A percentile compares a stretch with the other conserved stretches of the same genome.
Evolutionary conservation across 2,329 filamentous ascomycete genomes (phyloP).

Genomic region (Stagonosporopsis tanaceti): DNA sequence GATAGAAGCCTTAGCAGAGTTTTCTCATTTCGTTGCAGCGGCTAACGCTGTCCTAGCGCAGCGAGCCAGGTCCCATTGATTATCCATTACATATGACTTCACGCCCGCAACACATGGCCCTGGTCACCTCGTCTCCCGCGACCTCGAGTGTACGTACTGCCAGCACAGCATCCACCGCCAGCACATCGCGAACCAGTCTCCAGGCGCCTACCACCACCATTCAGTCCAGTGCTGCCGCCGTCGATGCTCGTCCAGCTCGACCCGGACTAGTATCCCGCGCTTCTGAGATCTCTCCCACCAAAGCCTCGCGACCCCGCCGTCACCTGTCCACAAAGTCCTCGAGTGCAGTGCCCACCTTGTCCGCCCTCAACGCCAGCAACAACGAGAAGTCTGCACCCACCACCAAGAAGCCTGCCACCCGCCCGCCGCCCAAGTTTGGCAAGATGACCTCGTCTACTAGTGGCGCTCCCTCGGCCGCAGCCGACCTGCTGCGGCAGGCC

Average conservation of each 20-base stretch:
- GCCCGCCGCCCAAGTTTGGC: conserved; percentile 34
- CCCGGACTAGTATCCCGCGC: conserved; percentile 45
- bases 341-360: conserved; percentile 56
- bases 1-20: conserved; percentile 45
- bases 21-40: conserved; percentile 43
- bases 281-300: conserved; percentile 40
- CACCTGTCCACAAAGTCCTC: conserved; percentile 49
- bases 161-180: conserved; percentile 23
- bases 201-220: conserved; percentile 28
- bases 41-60: conserved; percentile 41
- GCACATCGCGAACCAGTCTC: conserved; percentile 26
- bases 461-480: conserved; percentile 60
- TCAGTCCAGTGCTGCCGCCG: conserved; percentile 30
- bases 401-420: conserved; percentile 18
- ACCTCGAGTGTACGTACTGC: conserved; percentile 22
- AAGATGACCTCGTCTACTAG: conserved; percentile 41
- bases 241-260: conserved; percentile 41
- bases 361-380: conserved; percentile 43
- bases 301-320: conserved; percentile 41
- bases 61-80: conserved; percentile 40
- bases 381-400: conserved; percentile 36
- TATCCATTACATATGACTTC: conserved; percentile 44
- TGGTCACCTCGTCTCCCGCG: conserved; percentile 27
- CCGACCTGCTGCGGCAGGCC: conserved; percentile 66
- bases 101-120: conserved; percentile 35